Percentiles rank a stretch among this genome's conserved stretches.
Evolutionary conservation across 108 stramenopile genomes (phyloP).

Genomic region (Discostella stelligeroides): DNA sequence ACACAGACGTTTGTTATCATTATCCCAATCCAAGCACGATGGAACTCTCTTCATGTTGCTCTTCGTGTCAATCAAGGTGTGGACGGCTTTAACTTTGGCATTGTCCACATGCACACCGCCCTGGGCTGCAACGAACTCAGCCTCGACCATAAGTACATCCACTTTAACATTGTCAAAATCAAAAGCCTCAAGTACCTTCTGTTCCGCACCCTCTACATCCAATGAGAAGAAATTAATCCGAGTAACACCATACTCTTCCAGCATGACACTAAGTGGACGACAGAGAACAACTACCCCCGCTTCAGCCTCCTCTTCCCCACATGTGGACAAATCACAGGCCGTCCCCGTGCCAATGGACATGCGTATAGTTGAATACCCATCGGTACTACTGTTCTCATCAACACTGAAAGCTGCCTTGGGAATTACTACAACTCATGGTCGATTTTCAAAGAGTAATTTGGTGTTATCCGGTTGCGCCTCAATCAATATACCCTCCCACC

Average conservation of each 20-base stretch:
- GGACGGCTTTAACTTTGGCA: constrained; percentile 10
- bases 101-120: not conserved
- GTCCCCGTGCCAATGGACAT: not conserved
- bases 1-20: constrained; percentile 4
- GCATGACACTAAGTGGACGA: not conserved
- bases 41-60: not conserved
- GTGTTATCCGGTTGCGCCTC: constrained; percentile 12
- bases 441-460: constrained; percentile 12
- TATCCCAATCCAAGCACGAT: not conserved
- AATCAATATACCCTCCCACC: constrained; percentile 19
- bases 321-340: not conserved
- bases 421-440: not conserved
- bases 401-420: not conserved
- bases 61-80: constrained; percentile 9
- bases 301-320: not conserved
- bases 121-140: constrained; percentile 10
- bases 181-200: not conserved
- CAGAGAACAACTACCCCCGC: not conserved
- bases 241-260: constrained; percentile 1
- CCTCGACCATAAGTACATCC: constrained; percentile 7
- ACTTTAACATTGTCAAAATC: constrained; percentile 8
- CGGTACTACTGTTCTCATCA: not conserved
- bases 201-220: not conserved
- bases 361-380: not conserved
- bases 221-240: constrained; percentile 1